Percentiles rank a stretch among this genome's conserved stretches.
Evolutionary conservation across 441 rosid species (phyloP).

Genomic region (Arabidopsis hybrid): DNA sequence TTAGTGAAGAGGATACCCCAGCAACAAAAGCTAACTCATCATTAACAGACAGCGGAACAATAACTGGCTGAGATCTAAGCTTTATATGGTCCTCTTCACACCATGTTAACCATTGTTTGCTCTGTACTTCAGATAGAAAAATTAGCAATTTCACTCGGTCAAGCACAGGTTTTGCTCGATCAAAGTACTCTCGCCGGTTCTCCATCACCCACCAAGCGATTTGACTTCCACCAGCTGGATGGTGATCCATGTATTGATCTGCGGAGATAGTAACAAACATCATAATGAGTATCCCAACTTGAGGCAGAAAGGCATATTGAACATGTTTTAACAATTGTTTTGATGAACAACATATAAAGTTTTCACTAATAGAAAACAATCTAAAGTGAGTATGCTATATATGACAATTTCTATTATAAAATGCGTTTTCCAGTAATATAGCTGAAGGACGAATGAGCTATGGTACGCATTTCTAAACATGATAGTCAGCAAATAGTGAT

Average conservation of each 20-base stretch:
- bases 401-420: not conserved
- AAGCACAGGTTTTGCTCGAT: constrained; percentile 78
- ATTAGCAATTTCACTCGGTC: constrained; percentile 83
- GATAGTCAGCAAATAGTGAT: constrained; percentile 7
- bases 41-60: constrained; percentile 88
- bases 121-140: constrained; percentile 85
- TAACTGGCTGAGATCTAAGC: constrained; percentile 80
- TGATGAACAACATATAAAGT: not conserved
- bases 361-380: not conserved
- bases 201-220: constrained; percentile 99
- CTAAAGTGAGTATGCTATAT: constrained; percentile 11
- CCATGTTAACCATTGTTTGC: constrained; percentile 92
- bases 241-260: constrained; percentile 88
- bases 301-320: not conserved
- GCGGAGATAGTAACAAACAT: constrained; percentile 34
- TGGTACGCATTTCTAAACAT: not conserved
- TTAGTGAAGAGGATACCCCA: constrained; percentile 75
- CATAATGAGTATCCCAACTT: not conserved
- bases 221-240: constrained; percentile 96
- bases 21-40: constrained; percentile 96
- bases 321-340: constrained; percentile 1
- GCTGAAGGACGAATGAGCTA: not conserved
- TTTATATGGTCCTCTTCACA: constrained; percentile 81
- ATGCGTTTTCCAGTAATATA: not conserved
- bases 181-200: constrained; percentile 92